phyloP scores from a whole-genome alignment of 1,284 basidiomycete genomes.

The Apiotrichum veenhuisii region DNA sequence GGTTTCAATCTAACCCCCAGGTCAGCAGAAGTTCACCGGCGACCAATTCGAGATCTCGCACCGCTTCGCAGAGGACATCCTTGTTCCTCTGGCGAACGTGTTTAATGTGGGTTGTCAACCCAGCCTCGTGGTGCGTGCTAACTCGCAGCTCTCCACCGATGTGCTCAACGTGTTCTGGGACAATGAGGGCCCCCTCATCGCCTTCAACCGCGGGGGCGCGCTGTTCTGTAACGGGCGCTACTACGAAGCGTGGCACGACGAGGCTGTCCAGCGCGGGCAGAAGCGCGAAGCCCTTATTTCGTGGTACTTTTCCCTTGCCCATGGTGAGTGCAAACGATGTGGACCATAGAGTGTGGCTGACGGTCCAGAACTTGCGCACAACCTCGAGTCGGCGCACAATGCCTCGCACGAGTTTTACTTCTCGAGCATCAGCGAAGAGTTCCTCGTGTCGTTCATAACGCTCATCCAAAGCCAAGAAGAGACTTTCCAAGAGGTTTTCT shows the following conservation, averaged over 20 bases:
- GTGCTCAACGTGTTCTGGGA: slow-evolving; percentile 88
- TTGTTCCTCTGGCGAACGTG: slow-evolving; percentile 36
- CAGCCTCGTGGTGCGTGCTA: not conserved
- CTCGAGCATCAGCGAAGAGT: slow-evolving; percentile 77
- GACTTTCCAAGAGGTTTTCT: too few relatives aligned
- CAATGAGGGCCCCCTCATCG: slow-evolving; percentile 72
- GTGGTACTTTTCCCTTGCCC: slow-evolving; percentile 85
- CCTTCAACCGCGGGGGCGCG: slow-evolving; percentile 86
- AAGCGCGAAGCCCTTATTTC: slow-evolving; percentile 64
- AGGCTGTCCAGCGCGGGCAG: not conserved
- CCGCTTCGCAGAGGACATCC: slow-evolving; percentile 66
- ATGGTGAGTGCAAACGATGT: slow-evolving; percentile 53
- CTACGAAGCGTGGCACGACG: slow-evolving; percentile 76
- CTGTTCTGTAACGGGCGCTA: slow-evolving; percentile 87
- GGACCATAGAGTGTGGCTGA: not conserved
- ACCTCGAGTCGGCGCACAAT: slow-evolving; percentile 50
- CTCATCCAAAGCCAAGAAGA: not conserved
- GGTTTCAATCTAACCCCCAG: not conserved
- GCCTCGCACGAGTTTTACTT: slow-evolving; percentile 84
- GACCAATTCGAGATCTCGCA: slow-evolving; percentile 29
- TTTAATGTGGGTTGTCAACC: slow-evolving; percentile 33
- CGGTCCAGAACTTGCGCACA: slow-evolving; percentile 37
- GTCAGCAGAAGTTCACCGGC: slow-evolving; percentile 22
- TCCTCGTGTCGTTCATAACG: slow-evolving; percentile 30
- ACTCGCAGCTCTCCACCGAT: slow-evolving; percentile 48